Evolutionary conservation across 1,139 yeast genomes (phyloP), one percentile per base, ranked within the genome.

Genomic region (Geotrichum reessii): DNA sequence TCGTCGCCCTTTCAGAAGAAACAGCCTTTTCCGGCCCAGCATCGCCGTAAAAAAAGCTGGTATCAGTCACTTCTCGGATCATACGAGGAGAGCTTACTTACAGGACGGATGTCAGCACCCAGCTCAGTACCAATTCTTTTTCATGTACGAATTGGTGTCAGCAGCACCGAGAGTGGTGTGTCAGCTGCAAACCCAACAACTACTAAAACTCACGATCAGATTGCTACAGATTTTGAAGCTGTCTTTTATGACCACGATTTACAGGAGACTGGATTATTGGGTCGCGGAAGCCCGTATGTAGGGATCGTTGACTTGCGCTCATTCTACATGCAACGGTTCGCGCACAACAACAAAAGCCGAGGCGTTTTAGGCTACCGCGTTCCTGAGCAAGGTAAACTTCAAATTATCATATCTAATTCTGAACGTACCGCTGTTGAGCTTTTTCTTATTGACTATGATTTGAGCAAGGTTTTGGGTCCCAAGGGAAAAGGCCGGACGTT

Each of bases 351-450:
- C 42, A 17, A 40, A n/a, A 11, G 27, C 22, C 50, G 14, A 59
- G 67, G 64, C 65, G 58, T 68, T 61, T 73, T 74, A 55, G 76
- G 83, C 55, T 71, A 74, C 68, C 64, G 74, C 61, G 61, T 78
- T 11, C 78, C 80, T 1, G 65, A 65, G 11, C 66, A 64, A n/a
- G 81, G 81, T 1, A 72, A 71, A 54, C 61, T 78, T 4, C 81
- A 78, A 62, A 61, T 78, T 44, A 68, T 75, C n/a, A 67, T 77
- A 4, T 74, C 72, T 59, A 78, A 78, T 63, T 67, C 71, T 33
- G 75, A 78, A 56, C 70, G 71, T 53, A 75, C 77, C 1, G 73
- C 76, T 1, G 71, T 74, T 14, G 71, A 73, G 46, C 61, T 75
- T 44, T 69, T 76, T 44, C 60, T 76, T 31, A 63, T 78, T 21